Base-by-base conservation (phyloP, 352 stramenopile species). In the Globisporangium okanoganense region DNA sequence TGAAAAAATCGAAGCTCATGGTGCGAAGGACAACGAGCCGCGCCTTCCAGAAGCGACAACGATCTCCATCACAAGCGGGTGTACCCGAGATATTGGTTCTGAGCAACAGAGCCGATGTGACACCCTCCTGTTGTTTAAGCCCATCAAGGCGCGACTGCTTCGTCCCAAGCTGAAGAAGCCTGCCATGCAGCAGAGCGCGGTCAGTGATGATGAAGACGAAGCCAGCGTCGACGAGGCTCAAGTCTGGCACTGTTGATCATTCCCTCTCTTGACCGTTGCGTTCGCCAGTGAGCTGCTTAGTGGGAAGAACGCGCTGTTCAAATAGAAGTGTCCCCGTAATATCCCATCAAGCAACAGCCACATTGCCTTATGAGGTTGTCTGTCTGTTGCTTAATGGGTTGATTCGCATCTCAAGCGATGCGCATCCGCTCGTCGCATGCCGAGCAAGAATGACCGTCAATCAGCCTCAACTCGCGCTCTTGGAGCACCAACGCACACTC, bases 61-160 rank as follows among this genome's bases (percentile, higher is more conserved):
- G 16, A 20, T 14, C 18, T 6, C n/a, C 16, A 10, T 18, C 13
- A 45, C n/a, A n/a, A n/a, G n/a, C n/a, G n/a, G n/a, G n/a, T n/a
- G n/a, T n/a, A n/a, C n/a, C n/a, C n/a, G n/a, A n/a, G n/a, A n/a
- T n/a, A n/a, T n/a, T n/a, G n/a, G n/a, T n/a, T n/a, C 43, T 6
- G 20, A 24, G 40, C 18, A 7, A 9, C 40, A 22, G 43, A 56
- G 29, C 31, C 29, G n/a, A 43, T 50, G 36, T 9, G 53, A 59
- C 24, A 14, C 36, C 24, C 36, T 59, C 24, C 38, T 59, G 36
- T 36, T 50, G 22, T 59, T 59, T 22, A 59, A 59, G 53, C 24
- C 53, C 36, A 59, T 59, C 53, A 59, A 59, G 24, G 8, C 53
- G 35, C 36, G 53, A 3, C n/a, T 43, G 29, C 29, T 56, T 4